Percentiles rank a stretch among this genome's conserved stretches.
phyloP scores from a whole-genome alignment of 1,284 basidiomycete genomes.

The Sanghuangporus weigelae region DNA sequence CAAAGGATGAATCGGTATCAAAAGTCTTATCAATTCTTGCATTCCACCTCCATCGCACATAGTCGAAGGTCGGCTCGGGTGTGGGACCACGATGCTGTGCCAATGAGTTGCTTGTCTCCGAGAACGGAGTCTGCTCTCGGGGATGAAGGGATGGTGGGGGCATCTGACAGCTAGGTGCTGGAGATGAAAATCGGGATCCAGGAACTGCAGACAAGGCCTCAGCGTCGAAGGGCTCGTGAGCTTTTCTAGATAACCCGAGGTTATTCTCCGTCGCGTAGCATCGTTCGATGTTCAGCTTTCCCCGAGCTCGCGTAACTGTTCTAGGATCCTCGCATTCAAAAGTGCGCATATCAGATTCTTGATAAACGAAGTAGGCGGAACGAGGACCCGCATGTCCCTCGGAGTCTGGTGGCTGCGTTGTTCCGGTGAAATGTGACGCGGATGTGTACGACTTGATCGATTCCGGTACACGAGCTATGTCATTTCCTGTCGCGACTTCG shows the following conservation, averaged over 20 bases:
- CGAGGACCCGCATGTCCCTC: background rate
- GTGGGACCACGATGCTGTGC: background rate
- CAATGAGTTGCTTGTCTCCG: background rate
- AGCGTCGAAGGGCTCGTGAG: background rate
- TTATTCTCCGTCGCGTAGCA: background rate
- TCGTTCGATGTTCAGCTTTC: background rate
- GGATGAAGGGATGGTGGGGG: background rate
- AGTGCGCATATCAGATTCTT: background rate
- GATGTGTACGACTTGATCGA: background rate
- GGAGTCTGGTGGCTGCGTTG: background rate
- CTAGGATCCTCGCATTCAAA: background rate
- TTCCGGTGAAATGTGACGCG: background rate
- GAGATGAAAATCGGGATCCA: background rate
- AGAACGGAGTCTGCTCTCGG: background rate
- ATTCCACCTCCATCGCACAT: background rate
- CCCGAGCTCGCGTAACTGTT: background rate
- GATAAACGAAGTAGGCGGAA: background rate
- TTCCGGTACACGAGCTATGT: background rate
- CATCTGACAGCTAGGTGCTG: background rate
- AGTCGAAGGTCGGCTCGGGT: background rate
- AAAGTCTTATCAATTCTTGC: background rate
- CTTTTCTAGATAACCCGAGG: background rate
- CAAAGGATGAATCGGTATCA: background rate
- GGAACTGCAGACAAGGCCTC: background rate
- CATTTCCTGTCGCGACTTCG: background rate